These are phyloP conservation scores for Avena insularis DNA, from an alignment of 176 grass and related monocot genomes.

Conservation along the genomic window DNA sequence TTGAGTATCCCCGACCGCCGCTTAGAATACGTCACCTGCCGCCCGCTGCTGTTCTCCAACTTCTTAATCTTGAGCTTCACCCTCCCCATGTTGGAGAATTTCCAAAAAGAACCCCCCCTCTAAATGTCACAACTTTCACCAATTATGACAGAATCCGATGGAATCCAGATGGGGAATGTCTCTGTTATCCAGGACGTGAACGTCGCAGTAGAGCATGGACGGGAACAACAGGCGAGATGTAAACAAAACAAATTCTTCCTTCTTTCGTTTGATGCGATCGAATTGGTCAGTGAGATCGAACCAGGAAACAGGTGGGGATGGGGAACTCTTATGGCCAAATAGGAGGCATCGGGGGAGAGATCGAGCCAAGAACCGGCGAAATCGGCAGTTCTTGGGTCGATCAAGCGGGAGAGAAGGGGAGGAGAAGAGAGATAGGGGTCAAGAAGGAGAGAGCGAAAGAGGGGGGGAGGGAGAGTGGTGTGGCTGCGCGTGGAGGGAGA, in stretches of 20 bases:
- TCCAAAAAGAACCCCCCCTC: neutral
- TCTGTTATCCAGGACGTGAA: no score
- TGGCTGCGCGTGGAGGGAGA: constrained; percentile 35
- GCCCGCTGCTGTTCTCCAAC: constrained; percentile 59
- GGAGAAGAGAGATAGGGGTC: constrained; percentile 32
- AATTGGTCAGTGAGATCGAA: neutral
- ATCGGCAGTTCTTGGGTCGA: constrained; percentile 41
- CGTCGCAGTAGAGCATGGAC: neutral
- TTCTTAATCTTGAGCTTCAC: constrained; percentile 87
- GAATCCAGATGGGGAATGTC: neutral
- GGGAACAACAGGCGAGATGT: neutral
- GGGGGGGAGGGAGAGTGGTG: constrained; percentile 32
- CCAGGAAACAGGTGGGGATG: constrained; percentile 11
- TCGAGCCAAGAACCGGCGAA: constrained; percentile 50
- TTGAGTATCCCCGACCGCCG: constrained; percentile 70
- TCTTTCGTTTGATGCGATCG: neutral
- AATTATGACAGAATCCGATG: neutral
- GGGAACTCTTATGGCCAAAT: constrained; percentile 9
- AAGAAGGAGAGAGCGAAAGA: constrained; percentile 15
- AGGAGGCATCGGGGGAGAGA: constrained; percentile 20
- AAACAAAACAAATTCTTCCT: neutral
- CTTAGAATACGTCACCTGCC: constrained; percentile 76
- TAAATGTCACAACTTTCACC: neutral
- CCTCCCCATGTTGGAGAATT: constrained; percentile 59
- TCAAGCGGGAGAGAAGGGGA: constrained; percentile 44